phyloP scores from a whole-genome alignment of 2,329 filamentous ascomycete genomes.

The Fusarium temperatum region DNA sequence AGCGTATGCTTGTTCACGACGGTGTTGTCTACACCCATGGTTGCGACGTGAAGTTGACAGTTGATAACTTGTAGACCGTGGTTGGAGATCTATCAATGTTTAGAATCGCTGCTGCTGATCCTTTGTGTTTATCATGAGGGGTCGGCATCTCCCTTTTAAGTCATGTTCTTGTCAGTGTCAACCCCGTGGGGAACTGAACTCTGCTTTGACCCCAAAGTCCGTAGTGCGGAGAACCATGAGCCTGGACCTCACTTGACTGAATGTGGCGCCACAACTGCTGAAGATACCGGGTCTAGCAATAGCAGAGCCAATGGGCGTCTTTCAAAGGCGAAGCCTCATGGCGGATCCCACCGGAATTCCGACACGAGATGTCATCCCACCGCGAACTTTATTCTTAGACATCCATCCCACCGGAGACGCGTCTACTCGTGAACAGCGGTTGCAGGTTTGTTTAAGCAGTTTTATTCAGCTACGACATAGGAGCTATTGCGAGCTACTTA shows the following conservation, averaged over 20 bases:
- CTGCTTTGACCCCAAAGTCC: neutral
- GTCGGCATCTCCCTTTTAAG: neutral
- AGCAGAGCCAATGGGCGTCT: neutral
- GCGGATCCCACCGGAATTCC: neutral
- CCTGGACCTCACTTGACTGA: neutral
- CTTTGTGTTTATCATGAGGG: neutral
- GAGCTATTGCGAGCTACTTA: neutral
- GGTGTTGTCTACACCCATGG: neutral
- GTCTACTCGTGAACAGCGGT: fast-evolving
- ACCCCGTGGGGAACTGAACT: neutral
- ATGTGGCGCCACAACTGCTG: neutral
- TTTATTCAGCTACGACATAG: fast-evolving
- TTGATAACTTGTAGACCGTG: too few relatives aligned
- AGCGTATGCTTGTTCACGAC: neutral
- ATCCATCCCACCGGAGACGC: neutral
- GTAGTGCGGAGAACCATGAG: neutral
- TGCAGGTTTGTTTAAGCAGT: neutral
- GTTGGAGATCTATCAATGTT: fast-evolving
- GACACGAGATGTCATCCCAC: neutral
- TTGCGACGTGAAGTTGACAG: too few relatives aligned
- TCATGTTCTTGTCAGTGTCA: neutral
- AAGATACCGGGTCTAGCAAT: neutral
- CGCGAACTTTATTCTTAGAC: neutral
- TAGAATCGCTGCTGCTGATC: fast-evolving
- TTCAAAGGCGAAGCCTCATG: neutral